A percentile compares a stretch with the other conserved stretches of the same genome.
Evolutionary conservation across 768 basidiomycete species (phyloP).

Genomic region (Macrolepiota dolichaula): DNA sequence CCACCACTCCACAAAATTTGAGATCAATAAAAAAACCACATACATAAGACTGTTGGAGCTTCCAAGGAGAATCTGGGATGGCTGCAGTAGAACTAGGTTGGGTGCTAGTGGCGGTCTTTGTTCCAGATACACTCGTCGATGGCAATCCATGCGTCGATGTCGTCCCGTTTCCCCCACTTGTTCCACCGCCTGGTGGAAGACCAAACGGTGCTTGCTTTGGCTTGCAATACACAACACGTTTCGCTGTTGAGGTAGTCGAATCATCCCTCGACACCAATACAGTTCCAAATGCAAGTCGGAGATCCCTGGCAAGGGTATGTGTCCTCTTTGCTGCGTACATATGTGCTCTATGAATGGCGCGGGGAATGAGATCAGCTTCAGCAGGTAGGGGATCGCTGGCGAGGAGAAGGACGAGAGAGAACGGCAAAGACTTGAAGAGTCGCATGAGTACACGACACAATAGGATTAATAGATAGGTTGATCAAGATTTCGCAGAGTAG

Average conservation of each 20-base stretch:
- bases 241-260: conserved; percentile 14
- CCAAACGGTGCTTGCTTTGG: conserved; percentile 25
- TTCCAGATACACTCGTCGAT: conserved; percentile 13
- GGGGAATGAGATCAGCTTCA: conserved; percentile 26
- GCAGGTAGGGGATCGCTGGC: conserved; percentile 5
- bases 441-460: conserved; percentile 18
- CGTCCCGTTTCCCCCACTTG: conserved; percentile 1
- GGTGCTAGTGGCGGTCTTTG: conserved; percentile 17
- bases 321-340: conserved; percentile 55
- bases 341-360: conserved; percentile 47
- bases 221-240: conserved; percentile 43
- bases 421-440: conserved; percentile 26
- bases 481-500: not conserved
- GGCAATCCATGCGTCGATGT: conserved; percentile 17
- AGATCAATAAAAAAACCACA: conserved; percentile 20
- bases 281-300: conserved; percentile 61
- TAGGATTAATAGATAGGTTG: not conserved
- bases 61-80: conserved; percentile 50
- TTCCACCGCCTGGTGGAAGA: not conserved
- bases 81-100: conserved; percentile 17
- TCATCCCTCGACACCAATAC: conserved; percentile 43
- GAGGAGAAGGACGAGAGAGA: conserved; percentile 32
- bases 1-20: not conserved
- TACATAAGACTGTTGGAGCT: conserved; percentile 56
- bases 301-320: conserved; percentile 60